Evolutionary conservation across 352 stramenopile species (phyloP), one percentile per base, ranked within the genome.

Genomic region (Phytophthora chlamydospora): DNA sequence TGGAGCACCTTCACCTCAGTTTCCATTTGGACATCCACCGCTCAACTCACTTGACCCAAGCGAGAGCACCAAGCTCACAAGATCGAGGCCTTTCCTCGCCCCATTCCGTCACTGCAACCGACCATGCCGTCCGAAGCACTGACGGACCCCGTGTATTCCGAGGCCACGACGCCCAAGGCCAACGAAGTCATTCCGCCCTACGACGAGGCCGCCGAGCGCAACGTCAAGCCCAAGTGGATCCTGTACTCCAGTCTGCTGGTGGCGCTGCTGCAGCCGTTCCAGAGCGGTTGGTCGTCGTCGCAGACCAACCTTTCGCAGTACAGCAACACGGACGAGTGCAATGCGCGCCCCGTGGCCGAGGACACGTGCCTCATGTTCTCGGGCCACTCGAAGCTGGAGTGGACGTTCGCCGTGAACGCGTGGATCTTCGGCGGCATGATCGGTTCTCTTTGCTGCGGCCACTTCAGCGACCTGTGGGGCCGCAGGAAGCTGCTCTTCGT

Each of bases 391-490:
- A 64, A 64, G 46, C 56, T 64, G 9, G 54, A 62, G 34, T 62
- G 54, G 54, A 62, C 55, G 16, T 63, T 62, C 17, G 55, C 55
- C 27, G 46, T 85, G 12, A 84, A 85, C 50, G 64, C 64, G n/a
- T 88, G 77, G 77, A 73, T 88, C 52, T 55, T 84, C 51, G 77
- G 76, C 16, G 80, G 65, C 33, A 82, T 83, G 67, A 47, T 86
- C 60, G 80, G 80, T 17, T 59, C 57, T 34, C 64, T 89, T 9
- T 46, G 31, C 19, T 77, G 69, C 56, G 69, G 72, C 5, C 36
- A 53, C 57, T 64, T 65, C 47, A 58, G 47, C 21, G 47, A 65
- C 29, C 29, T 58, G 40, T 65, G 31, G 46, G 47, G 51, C 31
- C 51, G 51, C 40, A 59, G 35, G 40, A 50, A 59, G 40, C 39